Base-by-base conservation (phyloP, 805 yeast genomes). In the Cyberlindnera saturnus region DNA sequence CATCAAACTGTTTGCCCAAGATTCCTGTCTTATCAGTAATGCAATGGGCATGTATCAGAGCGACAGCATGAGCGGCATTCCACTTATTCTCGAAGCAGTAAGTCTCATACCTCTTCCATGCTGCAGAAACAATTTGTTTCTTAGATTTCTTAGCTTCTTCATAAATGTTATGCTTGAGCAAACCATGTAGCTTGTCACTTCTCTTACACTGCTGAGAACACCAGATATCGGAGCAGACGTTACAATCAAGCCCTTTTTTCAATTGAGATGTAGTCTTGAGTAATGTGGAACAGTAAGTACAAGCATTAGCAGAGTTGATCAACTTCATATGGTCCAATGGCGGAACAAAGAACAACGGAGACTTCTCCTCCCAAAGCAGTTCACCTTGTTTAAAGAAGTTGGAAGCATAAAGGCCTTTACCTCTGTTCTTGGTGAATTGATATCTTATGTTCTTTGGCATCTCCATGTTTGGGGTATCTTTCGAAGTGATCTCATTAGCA, bases 11-110 rank as follows among this genome's bases (percentile, higher is more conserved):
- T n/a, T 62, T 56, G 2, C 59, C 48, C 18, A 71, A 59, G 6
- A 58, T 50, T 4, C 71, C 73, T 2, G 68, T 51, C 41, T 70
- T 69, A 46, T 77, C 80, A 30, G 65, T 51, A 48, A 52, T 43
- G 52, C 45, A 40, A 55, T 55, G 33, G 67, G 86, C 75, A 48
- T 75, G 70, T 11, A 81, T 72, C 33, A 79, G 55, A 0, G 84
- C 82, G 35, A 80, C 68, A 1, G 86, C 80, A 58, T 74, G 83
- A 10, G 82, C 78, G 0, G 85, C 87, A 42, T 72, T 73, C 82
- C 91, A 81, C 46, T 78, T 74, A 50, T 81, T 77, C 29, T 76
- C 75, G 39, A 74, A 64, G 57, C 90, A 83, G 57, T 71, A 82
- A 28, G 74, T 71, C 49, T 79, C 83, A 53, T 79, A 76, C 20